phyloP scores from a whole-genome alignment of 768 basidiomycete species.

The Lactarius evosmus region DNA sequence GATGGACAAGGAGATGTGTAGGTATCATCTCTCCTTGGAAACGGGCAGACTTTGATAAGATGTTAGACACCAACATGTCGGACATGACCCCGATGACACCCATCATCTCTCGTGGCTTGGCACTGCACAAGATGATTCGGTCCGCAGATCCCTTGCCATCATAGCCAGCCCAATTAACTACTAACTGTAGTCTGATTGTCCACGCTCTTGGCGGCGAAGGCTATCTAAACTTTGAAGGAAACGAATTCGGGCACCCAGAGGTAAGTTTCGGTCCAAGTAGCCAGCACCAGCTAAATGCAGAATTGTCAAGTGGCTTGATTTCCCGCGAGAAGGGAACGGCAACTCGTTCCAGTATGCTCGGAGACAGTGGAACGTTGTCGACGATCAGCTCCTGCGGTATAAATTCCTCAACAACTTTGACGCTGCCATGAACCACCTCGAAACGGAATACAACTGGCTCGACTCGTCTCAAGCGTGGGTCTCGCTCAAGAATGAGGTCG shows the following conservation, averaged over 20 bases:
- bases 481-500: slow-evolving; percentile 88
- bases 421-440: slow-evolving; percentile 82
- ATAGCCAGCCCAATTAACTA: slow-evolving; percentile 12
- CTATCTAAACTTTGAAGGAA: slow-evolving; percentile 96
- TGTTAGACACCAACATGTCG: slow-evolving; percentile 91
- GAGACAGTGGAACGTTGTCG: slow-evolving; percentile 93
- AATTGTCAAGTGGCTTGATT: slow-evolving; percentile 87
- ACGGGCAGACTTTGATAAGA: not conserved
- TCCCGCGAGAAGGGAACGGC: slow-evolving; percentile 92
- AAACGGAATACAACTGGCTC: slow-evolving; percentile 82
- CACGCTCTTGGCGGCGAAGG: slow-evolving; percentile 96
- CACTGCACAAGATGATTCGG: slow-evolving; percentile 98
- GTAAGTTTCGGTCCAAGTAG: slow-evolving; percentile 39
- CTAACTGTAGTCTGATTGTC: slow-evolving; percentile 63
- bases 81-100: slow-evolving; percentile 79
- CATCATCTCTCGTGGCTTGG: slow-evolving; percentile 81
- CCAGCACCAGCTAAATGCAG: slow-evolving; percentile 4
- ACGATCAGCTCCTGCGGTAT: slow-evolving; percentile 85
- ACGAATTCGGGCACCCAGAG: slow-evolving; percentile 98
- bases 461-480: slow-evolving; percentile 82
- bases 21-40: slow-evolving; percentile 31
- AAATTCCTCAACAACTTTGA: slow-evolving; percentile 94
- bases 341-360: slow-evolving; percentile 97
- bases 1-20: slow-evolving; percentile 99
- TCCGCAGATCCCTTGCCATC: slow-evolving; percentile 34